phyloP scores from a whole-genome alignment of 441 rosid genomes.

The Corymbia citriodora region DNA sequence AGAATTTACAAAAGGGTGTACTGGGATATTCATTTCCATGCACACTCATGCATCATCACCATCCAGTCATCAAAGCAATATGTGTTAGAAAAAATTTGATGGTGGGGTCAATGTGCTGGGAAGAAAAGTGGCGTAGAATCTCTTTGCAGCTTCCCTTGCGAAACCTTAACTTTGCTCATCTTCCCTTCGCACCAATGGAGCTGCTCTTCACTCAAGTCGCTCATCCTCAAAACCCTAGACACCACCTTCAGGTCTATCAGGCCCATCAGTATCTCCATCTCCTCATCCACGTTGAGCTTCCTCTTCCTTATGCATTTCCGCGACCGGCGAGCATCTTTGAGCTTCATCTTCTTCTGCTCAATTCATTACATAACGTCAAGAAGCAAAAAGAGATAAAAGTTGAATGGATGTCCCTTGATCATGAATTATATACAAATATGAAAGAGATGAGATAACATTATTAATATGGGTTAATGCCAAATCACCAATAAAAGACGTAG shows the following conservation, averaged over 20 bases:
- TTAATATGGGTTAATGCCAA: not conserved
- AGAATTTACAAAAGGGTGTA: slow-evolving; percentile 20
- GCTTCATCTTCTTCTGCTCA: slow-evolving; percentile 69
- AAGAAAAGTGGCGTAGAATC: slow-evolving; percentile 85
- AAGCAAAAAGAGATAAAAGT: not conserved
- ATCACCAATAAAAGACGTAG: not conserved
- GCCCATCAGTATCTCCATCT: slow-evolving; percentile 87
- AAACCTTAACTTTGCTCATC: slow-evolving; percentile 80
- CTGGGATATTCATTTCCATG: slow-evolving; percentile 32
- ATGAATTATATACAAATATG: not conserved
- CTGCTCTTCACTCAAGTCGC: slow-evolving; percentile 57
- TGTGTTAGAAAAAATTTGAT: not conserved
- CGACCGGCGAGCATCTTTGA: slow-evolving; percentile 65
- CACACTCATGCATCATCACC: slow-evolving; percentile 29
- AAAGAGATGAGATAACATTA: not conserved
- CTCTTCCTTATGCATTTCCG: slow-evolving; percentile 71
- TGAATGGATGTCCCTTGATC: not conserved
- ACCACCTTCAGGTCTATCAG: slow-evolving; percentile 80
- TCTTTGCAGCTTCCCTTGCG: slow-evolving; percentile 76
- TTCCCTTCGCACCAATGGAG: slow-evolving; percentile 95
- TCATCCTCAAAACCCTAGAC: slow-evolving; percentile 83
- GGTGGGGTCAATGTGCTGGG: slow-evolving; percentile 74
- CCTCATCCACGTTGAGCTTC: slow-evolving; percentile 59
- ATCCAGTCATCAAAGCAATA: slow-evolving; percentile 34
- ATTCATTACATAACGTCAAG: not conserved